A percentile compares a stretch with the other conserved stretches of the same genome.
Conservation (phyloP, 257 asterid species). For the Petunia secreta region DNA sequence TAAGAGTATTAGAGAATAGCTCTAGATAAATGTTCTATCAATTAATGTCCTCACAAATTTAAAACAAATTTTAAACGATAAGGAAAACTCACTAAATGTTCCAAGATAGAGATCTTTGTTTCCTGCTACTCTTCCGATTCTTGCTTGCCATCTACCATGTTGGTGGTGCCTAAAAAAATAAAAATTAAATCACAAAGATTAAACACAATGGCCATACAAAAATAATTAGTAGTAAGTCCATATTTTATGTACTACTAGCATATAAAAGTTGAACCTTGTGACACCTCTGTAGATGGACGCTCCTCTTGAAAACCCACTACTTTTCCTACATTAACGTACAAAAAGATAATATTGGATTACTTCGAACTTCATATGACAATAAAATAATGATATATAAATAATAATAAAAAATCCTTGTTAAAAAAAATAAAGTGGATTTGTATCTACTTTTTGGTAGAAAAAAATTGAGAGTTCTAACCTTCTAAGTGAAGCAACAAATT, state of each 20-base stretch:
- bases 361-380: background rate
- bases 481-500: conserved; percentile 93
- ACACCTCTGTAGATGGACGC: conserved; percentile 95
- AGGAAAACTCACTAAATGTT: conserved; percentile 71
- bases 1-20: no score
- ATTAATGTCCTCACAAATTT: no score
- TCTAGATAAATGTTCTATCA: no score
- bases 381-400: no score
- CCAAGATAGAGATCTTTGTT: conserved; percentile 90
- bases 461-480: conserved; percentile 45
- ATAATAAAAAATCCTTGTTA: no score
- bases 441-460: background rate
- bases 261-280: conserved; percentile 53
- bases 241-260: background rate
- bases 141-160: conserved; percentile 93
- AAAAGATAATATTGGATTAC: background rate
- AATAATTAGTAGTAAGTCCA: background rate
- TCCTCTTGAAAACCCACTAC: conserved; percentile 93
- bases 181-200: background rate
- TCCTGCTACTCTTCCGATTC: conserved; percentile 91
- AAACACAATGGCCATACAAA: background rate
- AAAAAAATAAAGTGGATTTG: background rate
- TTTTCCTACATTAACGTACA: conserved; percentile 54
- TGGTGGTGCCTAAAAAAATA: conserved; percentile 77
- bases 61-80: no score